These are phyloP conservation scores for Thinopyrum elongatum DNA, from an alignment of 176 grass and related monocot species.

Conservation along the genomic window DNA sequence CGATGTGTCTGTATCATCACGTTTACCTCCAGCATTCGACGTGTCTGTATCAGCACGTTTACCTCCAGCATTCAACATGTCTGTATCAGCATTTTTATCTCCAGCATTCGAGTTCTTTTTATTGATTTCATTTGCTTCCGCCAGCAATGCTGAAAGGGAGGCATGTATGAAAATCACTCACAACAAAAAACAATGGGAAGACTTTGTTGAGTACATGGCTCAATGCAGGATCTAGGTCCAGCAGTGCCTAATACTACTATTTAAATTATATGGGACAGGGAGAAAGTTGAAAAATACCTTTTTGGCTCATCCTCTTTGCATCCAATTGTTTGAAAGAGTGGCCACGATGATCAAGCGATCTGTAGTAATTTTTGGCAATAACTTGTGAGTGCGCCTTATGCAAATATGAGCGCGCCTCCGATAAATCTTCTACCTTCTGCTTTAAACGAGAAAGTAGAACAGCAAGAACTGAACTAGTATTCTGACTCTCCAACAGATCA, in stretches of 20 bases:
- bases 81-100: constrained; percentile 13
- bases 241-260: neutral
- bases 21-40: neutral
- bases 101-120: neutral
- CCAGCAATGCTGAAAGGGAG: constrained; percentile 38
- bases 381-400: neutral
- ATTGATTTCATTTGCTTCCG: constrained; percentile 37
- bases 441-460: constrained; percentile 51
- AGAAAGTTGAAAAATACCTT: constrained; percentile 29
- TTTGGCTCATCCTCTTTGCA: constrained; percentile 28
- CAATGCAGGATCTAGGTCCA: neutral
- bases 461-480: constrained; percentile 21
- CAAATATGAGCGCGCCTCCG: constrained; percentile 3
- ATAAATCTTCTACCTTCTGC: constrained; percentile 35
- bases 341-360: constrained; percentile 43
- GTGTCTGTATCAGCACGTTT: neutral
- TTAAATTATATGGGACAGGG: neutral
- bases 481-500: neutral
- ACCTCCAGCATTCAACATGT: neutral
- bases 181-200: neutral
- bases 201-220: neutral
- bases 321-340: constrained; percentile 51
- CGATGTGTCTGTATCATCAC: neutral
- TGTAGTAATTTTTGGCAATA: constrained; percentile 35
- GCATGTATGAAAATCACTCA: neutral